Evolutionary conservation across 495 filamentous ascomycete genomes (phyloP), one percentile per base, ranked within the genome.

Genomic region (Stereocaulon alpinum): DNA sequence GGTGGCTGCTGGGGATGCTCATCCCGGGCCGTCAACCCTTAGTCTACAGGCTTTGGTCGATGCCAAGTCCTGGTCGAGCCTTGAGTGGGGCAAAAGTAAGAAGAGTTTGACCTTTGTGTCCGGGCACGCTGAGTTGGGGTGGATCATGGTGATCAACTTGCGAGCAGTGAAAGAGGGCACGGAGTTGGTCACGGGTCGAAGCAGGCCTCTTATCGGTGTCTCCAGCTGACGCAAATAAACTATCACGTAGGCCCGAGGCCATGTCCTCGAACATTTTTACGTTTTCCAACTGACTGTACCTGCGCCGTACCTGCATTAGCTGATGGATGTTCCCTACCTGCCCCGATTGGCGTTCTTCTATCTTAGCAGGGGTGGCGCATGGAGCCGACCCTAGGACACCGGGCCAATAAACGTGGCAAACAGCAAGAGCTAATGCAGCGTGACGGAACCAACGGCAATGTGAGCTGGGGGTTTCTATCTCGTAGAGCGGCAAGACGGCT

Each of bases 231-330:
- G 56, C 47, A 59, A 42, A 50, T 22, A 40, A 42, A 18, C 41
- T 45, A 42, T 45, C 56, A 45, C 45, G 47, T n/a, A 12, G 30
- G 17, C 24, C 45, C 45, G 47, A 51, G 47, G 37, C 43, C n/a
- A 51, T 18, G 43, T n/a, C 11, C 24, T n/a, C 32, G 30, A 40
- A 37, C 27, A 37, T 37, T 48, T 50, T 58, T 57, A 63, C 56
- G 61, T 63, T 59, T 61, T 56, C 58, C 49, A 52, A 53, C 44
- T 41, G 47, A 43, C 63, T 43, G 63, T 65, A 62, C 63, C 63
- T 65, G 63, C 63, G 54, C 55, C 49, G 63, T 65, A 58, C 63
- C 63, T 65, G 63, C 63, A 62, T 62, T 65, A 65, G 63, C 56
- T 41, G 40, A 37, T 40, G 42, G 42, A 52, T 45, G 14, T 40